Evolutionary conservation across 768 basidiomycete species (phyloP).

Genomic region (Crassisporium funariophilum): DNA sequence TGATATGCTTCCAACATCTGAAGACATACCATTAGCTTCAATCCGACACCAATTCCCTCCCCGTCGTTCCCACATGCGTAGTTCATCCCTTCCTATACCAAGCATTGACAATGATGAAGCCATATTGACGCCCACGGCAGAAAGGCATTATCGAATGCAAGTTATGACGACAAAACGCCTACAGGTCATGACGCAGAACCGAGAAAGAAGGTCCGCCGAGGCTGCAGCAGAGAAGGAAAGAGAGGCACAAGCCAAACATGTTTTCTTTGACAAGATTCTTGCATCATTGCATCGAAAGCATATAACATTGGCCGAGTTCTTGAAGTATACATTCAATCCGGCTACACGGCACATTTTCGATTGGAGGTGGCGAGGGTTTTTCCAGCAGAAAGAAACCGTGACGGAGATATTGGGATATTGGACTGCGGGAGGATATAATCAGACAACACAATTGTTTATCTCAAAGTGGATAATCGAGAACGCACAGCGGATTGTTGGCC

Average conservation of each 20-base stretch:
- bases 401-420: conserved; percentile 27
- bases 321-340: conserved; percentile 7
- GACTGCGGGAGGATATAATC: conserved; percentile 20
- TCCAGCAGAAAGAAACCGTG: conserved; percentile 10
- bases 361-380: conserved; percentile 29
- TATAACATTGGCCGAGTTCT: conserved; percentile 3
- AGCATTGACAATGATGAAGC: no score
- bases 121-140: no score
- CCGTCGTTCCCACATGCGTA: no score
- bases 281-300: neutral
- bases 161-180: no score
- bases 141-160: no score
- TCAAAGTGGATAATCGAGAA: conserved; percentile 26
- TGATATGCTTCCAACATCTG: no score
- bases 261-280: neutral
- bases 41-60: no score
- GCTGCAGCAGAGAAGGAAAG: neutral
- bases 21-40: no score
- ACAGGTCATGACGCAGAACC: no score
- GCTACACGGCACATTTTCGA: conserved; percentile 16
- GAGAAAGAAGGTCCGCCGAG: neutral
- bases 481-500: conserved; percentile 8
- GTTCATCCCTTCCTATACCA: no score
- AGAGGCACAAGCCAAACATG: neutral
- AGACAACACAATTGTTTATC: conserved; percentile 13